Evolutionary conservation across 2,329 filamentous ascomycete species (phyloP).

Genomic region (Monosporascus sp.): DNA sequence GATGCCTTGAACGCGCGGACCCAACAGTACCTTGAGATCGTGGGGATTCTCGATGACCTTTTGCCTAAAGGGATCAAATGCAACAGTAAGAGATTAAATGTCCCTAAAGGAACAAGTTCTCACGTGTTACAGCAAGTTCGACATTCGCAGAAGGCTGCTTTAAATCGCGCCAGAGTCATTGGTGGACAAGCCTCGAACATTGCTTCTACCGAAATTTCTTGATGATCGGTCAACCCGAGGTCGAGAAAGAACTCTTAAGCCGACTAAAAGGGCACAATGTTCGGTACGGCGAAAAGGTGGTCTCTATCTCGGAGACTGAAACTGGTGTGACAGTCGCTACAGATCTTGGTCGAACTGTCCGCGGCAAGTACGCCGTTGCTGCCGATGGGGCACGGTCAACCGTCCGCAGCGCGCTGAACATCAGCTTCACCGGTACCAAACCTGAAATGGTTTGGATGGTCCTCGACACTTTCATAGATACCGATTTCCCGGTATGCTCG

Average conservation of each 20-base stretch:
- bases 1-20: constrained; percentile 45
- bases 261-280: constrained; percentile 27
- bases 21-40: constrained; percentile 42
- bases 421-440: constrained; percentile 39
- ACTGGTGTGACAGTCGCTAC: constrained; percentile 24
- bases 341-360: constrained; percentile 25
- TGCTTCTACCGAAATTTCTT: constrained; percentile 42
- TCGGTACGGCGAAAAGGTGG: constrained; percentile 33
- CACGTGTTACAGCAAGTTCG: constrained; percentile 35
- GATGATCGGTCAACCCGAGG: constrained; percentile 44
- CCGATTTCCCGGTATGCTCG: constrained; percentile 38
- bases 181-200: constrained; percentile 42
- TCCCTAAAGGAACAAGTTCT: no score
- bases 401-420: constrained; percentile 35
- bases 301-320: constrained; percentile 22
- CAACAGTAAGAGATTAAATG: constrained; percentile 34
- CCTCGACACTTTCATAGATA: constrained; percentile 44
- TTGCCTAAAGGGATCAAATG: constrained; percentile 39
- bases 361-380: constrained; percentile 40
- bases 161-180: constrained; percentile 40
- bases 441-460: constrained; percentile 47
- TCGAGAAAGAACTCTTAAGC: constrained; percentile 34
- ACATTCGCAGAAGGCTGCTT: constrained; percentile 42
- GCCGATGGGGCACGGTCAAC: constrained; percentile 48
- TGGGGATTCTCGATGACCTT: constrained; percentile 36